Percentiles rank a stretch among this genome's conserved stretches.
Evolutionary conservation across 1,284 basidiomycete species (phyloP).

Genomic region (Gymnopus androsaceus): DNA sequence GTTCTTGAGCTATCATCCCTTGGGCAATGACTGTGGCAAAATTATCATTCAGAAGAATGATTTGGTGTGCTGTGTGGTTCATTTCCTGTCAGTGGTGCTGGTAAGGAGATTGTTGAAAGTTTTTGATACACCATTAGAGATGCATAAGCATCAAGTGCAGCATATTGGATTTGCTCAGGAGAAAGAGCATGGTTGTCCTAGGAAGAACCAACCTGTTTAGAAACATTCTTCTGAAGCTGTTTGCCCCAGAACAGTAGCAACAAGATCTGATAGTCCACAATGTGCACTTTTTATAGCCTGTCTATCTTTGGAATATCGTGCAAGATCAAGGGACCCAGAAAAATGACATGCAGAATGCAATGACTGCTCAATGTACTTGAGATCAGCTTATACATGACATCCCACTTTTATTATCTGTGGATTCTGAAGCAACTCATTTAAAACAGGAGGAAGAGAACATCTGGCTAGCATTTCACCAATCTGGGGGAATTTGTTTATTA

Average conservation of each 20-base stretch:
- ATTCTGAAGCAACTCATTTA: slow-evolving; percentile 17
- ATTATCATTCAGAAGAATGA: too few relatives aligned
- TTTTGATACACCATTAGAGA: slow-evolving; percentile 19
- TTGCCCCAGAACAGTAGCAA: slow-evolving; percentile 17
- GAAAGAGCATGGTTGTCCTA: slow-evolving; percentile 20
- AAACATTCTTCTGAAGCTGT: slow-evolving; percentile 21
- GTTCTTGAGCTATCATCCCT: too few relatives aligned
- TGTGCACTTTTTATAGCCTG: slow-evolving; percentile 9
- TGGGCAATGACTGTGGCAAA: too few relatives aligned
- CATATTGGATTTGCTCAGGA: slow-evolving; percentile 23
- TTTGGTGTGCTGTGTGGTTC: too few relatives aligned
- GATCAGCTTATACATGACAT: slow-evolving; percentile 20
- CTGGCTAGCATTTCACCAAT: background rate
- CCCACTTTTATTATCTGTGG: slow-evolving; percentile 24
- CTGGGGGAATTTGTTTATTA: background rate
- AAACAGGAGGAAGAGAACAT: background rate
- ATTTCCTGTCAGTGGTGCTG: too few relatives aligned
- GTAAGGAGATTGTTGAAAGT: slow-evolving; percentile 13
- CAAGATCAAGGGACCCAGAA: slow-evolving; percentile 10
- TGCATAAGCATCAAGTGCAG: slow-evolving; percentile 25
- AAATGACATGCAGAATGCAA: background rate
- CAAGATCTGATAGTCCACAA: slow-evolving; percentile 22
- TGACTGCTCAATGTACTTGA: slow-evolving; percentile 20
- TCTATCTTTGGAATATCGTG: background rate
- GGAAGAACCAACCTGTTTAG: slow-evolving; percentile 17